Evolutionary conservation across 495 filamentous ascomycete species (phyloP), one percentile per base, ranked within the genome.

Genomic region (Tuber melanosporum): DNA sequence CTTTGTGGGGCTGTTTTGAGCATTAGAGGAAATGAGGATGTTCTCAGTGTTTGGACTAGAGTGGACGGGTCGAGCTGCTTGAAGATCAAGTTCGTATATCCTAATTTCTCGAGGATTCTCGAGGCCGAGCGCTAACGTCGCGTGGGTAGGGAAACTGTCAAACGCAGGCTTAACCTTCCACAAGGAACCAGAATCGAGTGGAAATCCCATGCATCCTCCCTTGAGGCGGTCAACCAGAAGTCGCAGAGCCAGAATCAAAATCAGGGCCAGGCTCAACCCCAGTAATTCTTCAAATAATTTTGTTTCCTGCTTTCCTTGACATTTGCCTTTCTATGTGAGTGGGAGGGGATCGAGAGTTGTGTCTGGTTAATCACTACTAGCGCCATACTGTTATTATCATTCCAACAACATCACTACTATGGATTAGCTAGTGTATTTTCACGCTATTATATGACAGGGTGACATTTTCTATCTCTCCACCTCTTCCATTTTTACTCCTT

Each of bases 11-110:
- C 91, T 71, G 96, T 99, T 17, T 87, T 99, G 49, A 98, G 95
- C 84, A 93, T 99, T 74, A 88, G 95, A 75, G 95, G 93, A 84
- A 94, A 94, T 39, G 95, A 99, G 86, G 95, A 99, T 82, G 95
- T 98, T 62, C 88, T 99, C 84, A 97, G 93, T 86, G 93, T 99
- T 82, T 99, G 95, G 95, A 96, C 94, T 69, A 92, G 93, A 83
- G 94, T 92, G 80, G 91, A 95, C 80, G 94, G 94, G 26, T 92
- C 93, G 78, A 90, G 93, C 82, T 96, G 97, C 85, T 92, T 98
- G 83, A 98, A 98, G 87, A 97, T 99, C 79, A 91, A 94, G 93
- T 97, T 89, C 81, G 89, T 83, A 46, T 77, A 45, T 77, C 52
- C 71, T 44, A 36, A 36, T 70, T 66, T 39, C 70, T 42, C 19